These are phyloP conservation scores for Ophiosphaerella narmari DNA, from an alignment of 2,329 filamentous ascomycete genomes.

Conservation along the genomic window DNA sequence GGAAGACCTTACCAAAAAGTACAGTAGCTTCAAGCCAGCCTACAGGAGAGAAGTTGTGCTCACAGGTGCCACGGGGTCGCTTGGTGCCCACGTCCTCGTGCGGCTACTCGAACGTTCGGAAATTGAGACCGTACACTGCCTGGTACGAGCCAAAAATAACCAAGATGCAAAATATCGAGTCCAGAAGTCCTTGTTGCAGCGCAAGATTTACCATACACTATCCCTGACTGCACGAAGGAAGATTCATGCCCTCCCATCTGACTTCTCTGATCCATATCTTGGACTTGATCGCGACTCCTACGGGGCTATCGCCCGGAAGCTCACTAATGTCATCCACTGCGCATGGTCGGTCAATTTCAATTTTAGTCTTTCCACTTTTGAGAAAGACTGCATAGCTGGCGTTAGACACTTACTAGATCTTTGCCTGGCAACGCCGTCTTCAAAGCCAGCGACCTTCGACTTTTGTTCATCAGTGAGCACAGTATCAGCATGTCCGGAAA, in stretches of 20 bases:
- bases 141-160: constrained; percentile 53
- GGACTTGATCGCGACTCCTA: constrained; percentile 42
- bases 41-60: constrained; percentile 46
- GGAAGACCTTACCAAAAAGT: constrained; percentile 51
- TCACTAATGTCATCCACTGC: constrained; percentile 56
- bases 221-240: constrained; percentile 16
- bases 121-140: constrained; percentile 54
- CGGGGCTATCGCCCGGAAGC: constrained; percentile 8
- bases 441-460: constrained; percentile 46
- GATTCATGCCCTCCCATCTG: constrained; percentile 46
- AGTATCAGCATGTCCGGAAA: constrained; percentile 45
- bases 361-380: constrained; percentile 56
- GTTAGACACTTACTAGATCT: constrained; percentile 52
- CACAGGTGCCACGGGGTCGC: constrained; percentile 69
- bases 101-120: constrained; percentile 36
- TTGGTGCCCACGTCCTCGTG: constrained; percentile 63
- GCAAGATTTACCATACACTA: constrained; percentile 44
- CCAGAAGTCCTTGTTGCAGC: constrained; percentile 40
- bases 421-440: constrained; percentile 37
- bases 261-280: constrained; percentile 47
- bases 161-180: constrained; percentile 44
- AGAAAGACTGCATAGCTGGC: constrained; percentile 52
- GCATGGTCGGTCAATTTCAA: constrained; percentile 64
- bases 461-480: constrained; percentile 55
- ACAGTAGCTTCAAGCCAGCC: constrained; percentile 43